phyloP scores from a whole-genome alignment of 305 asterid species.

The Fraxinus xanthoxyloides region DNA sequence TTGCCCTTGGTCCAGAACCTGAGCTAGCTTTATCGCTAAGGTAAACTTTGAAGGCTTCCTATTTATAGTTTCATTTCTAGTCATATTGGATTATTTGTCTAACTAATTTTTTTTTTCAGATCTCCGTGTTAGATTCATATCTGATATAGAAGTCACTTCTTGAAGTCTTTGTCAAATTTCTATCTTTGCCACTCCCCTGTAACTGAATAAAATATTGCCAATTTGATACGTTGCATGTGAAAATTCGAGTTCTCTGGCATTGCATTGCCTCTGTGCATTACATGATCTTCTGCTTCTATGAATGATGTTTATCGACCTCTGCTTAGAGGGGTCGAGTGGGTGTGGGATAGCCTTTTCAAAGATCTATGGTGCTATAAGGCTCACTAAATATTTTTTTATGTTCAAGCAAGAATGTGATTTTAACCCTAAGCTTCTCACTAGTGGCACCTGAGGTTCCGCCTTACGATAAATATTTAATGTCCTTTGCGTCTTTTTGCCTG shows the following conservation, averaged over 20 bases:
- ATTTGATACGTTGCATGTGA: background rate
- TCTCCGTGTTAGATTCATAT: conserved; percentile 3
- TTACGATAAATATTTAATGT: background rate
- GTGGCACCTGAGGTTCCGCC: background rate
- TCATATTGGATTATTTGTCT: conserved; percentile 13
- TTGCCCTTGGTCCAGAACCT: conserved; percentile 94
- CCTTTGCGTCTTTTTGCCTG: background rate
- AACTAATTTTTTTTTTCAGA: background rate
- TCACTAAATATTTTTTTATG: background rate
- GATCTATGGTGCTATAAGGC: background rate
- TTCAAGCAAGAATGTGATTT: background rate
- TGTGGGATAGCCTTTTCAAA: background rate
- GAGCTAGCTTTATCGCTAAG: conserved; percentile 90
- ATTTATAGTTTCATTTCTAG: conserved; percentile 1
- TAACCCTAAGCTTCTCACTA: conserved; percentile 5
- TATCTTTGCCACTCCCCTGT: background rate
- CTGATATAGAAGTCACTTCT: background rate
- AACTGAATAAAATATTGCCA: background rate
- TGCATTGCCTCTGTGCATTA: conserved; percentile 2
- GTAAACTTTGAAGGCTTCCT: conserved; percentile 31
- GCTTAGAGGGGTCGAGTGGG: background rate
- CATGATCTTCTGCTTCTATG: background rate
- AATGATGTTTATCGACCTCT: background rate
- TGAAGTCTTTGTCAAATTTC: conserved; percentile 15
- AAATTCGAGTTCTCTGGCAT: background rate